Base-by-base conservation (phyloP, 176 grass and related monocot genomes). In the Oryza punctata region DNA sequence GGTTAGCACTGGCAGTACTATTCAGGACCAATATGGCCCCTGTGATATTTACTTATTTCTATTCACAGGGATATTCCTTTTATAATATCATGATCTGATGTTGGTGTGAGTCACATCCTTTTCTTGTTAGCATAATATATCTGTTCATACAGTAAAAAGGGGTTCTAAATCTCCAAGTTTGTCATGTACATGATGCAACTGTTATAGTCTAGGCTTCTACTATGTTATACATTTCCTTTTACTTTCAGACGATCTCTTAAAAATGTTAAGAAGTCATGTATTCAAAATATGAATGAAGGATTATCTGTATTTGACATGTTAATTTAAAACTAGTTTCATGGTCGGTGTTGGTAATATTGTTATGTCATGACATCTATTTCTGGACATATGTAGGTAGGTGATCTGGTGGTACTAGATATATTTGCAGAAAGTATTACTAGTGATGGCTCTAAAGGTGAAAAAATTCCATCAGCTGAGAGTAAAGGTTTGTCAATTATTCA, bases 371-470 rank as follows among this genome's bases (percentile, higher is more conserved):
- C 6, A 82, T 73, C 54, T 57, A 80, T 64, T 64, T 84, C 37
- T 88, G 41, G 15, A 72, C 81, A 16, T 44, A 45, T 78, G 68
- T 86, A 94, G 93, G 72, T 92, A 27, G 87, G 93, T 15, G 93
- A 96, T 88, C 87, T 99, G 68, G 91, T 89, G 14, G 89, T 99
- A 65, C 78, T 99, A 83, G 96, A 99, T 96, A 94, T 99, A 85
- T 87, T 78, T 91, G 91, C 93, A 81, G 94, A 90, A 86, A 92
- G 66, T 65, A 89, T 95, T 79, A 87, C 84, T 15, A 73, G 77
- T 52, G 91, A 89, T 78, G 96, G 91, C 70, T 90, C 87, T 69
- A 90, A 87, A 90, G 91, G 96, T 75, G 91, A 91, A 90, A 94
- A 89, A 84, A 87, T 96, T 88, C 86, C 91, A 79, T 91, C 88